Evolutionary conservation across 2,329 filamentous ascomycete genomes (phyloP).

Genomic region (Graphilbum ipis-grandicollis): DNA sequence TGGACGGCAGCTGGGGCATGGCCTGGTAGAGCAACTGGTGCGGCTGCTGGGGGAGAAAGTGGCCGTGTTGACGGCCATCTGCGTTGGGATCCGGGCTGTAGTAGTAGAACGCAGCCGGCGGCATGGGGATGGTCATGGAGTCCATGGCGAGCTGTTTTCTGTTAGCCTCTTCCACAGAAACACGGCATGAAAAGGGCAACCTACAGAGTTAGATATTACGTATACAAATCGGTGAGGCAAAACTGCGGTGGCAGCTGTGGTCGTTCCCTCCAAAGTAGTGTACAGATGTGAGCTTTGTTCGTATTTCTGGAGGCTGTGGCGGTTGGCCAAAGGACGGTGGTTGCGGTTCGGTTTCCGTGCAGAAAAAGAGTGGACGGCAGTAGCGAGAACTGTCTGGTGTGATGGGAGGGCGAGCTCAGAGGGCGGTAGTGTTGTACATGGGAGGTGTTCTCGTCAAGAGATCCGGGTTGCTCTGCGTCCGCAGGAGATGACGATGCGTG

Average conservation of each 20-base stretch:
- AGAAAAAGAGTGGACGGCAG: slow-evolving; percentile 25
- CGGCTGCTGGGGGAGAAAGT: slow-evolving; percentile 48
- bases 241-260: no score
- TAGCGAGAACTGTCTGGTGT: slow-evolving; percentile 12
- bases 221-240: neutral
- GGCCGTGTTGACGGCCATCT: slow-evolving; percentile 56
- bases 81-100: slow-evolving; percentile 62
- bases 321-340: slow-evolving; percentile 21
- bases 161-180: no score
- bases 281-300: slow-evolving; percentile 5
- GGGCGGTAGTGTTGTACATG: slow-evolving; percentile 16
- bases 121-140: slow-evolving; percentile 42
- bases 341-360: neutral
- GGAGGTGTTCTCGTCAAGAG: slow-evolving; percentile 5
- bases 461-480: neutral
- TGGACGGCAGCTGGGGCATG: slow-evolving; percentile 41
- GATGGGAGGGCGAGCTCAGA: slow-evolving; percentile 11
- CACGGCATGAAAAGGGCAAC: no score
- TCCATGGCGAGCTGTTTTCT: no score
- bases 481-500: neutral
- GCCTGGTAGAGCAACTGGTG: slow-evolving; percentile 36
- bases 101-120: slow-evolving; percentile 69
- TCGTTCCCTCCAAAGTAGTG: slow-evolving; percentile 11
- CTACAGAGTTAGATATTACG: slow-evolving; percentile 5
- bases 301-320: slow-evolving; percentile 9